Conservation (phyloP, 148 eudicot species). For the Simmondsia chinensis region DNA sequence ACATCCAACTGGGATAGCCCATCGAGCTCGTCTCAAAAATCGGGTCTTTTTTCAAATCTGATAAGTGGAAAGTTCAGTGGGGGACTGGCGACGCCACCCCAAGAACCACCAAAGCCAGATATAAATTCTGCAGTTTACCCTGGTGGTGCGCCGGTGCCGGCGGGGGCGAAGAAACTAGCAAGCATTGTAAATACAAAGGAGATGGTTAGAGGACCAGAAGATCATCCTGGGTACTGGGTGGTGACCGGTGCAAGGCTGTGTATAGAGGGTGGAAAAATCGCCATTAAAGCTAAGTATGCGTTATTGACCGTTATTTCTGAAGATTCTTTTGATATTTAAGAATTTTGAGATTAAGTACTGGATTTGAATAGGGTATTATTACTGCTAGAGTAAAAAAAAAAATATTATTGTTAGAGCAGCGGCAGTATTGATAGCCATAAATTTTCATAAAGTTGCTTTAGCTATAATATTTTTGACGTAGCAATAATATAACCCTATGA, state of each 20-base stretch:
- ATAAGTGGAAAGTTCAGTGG: slow-evolving; percentile 75
- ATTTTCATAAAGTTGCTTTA: too few relatives aligned
- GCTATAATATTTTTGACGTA: too few relatives aligned
- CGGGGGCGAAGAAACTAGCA: slow-evolving; percentile 48
- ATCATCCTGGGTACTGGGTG: slow-evolving; percentile 87
- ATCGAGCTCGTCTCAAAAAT: slow-evolving; percentile 49
- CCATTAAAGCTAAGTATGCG: slow-evolving; percentile 64
- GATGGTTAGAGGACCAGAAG: slow-evolving; percentile 82
- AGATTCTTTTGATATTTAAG: slow-evolving; percentile 37
- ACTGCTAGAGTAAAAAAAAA: too few relatives aligned
- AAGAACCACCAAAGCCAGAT: slow-evolving; percentile 52
- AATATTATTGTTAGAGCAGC: too few relatives aligned
- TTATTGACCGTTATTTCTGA: slow-evolving; percentile 55
- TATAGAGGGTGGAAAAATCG: slow-evolving; percentile 59
- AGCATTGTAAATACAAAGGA: slow-evolving; percentile 67
- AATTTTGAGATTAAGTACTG: not conserved
- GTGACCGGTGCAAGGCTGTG: slow-evolving; percentile 81
- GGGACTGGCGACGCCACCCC: slow-evolving; percentile 19
- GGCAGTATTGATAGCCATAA: too few relatives aligned
- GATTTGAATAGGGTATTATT: too few relatives aligned
- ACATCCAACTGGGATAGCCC: slow-evolving; percentile 81
- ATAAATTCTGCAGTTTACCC: slow-evolving; percentile 85
- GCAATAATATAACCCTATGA: too few relatives aligned
- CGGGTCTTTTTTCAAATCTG: slow-evolving; percentile 70
- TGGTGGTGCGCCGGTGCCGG: slow-evolving; percentile 65